Evolutionary conservation across 2,329 filamentous ascomycete genomes (phyloP), one percentile per base, ranked within the genome.

Genomic region (Trichoderma sp.): DNA sequence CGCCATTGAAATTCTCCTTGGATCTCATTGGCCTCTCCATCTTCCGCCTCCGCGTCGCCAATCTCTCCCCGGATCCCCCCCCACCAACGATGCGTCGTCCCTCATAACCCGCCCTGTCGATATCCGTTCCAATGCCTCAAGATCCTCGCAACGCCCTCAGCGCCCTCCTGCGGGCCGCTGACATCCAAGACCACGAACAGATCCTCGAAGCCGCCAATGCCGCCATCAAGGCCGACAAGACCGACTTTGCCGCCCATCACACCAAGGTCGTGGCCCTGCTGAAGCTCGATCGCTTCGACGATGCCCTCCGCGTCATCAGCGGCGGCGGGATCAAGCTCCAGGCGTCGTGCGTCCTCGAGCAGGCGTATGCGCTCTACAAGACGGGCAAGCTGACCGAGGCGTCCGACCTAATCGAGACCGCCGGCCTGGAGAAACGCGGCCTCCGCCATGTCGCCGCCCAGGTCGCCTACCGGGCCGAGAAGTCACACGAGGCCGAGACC

Each of bases 311-410:
- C 66, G 83, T 86, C 63, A 83, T 94, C 66, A 84, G 88, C 66
- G 85, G 88, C 43, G 87, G 82, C 19, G 87, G 87, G 56, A 80
- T 84, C 65, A 80, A 79, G 68, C 78, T 93, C 65, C 85, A 88
- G 73, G 79, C 84, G 45, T 78, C 78, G 65, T 91, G 88, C 69
- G 73, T 78, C 17, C 81, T 93, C 50, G 91, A 93, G 76, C 88
- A 88, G 74, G 86, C 90, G 2, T 96, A 96, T 79, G 89, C 90
- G n/a, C 82, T 93, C 21, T 96, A 95, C 79, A 95, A 93, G 79
- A 84, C 86, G 0, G 90, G 90, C 26, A 82, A 87, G 68, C 83
- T 92, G 1, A 79, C 83, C 21, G 88, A 89, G 64, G 91, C 91
- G n/a, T 82, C 84, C 28, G 76, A 73, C 2, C 68, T 79, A 17